phyloP scores from a whole-genome alignment of 371 early-diverging fungal genomes.

The Circinella umbellata region DNA sequence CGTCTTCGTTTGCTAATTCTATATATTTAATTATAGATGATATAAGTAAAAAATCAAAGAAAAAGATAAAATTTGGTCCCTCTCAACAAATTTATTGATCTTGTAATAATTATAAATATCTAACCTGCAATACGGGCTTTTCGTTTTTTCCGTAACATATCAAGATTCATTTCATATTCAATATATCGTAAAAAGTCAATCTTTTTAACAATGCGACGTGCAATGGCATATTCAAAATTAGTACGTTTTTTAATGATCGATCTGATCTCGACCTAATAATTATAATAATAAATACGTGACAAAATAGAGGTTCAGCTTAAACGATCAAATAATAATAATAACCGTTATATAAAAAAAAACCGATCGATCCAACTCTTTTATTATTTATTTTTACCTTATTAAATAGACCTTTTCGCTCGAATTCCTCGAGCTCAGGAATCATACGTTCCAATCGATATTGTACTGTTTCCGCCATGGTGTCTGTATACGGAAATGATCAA shows the following conservation, averaged over 20 bases:
- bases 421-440: conserved; percentile 92
- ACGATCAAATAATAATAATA: neutral
- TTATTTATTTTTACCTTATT: conserved; percentile 53
- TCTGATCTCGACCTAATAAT: conserved; percentile 76
- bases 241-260: conserved; percentile 88
- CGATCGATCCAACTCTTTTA: too few relatives aligned
- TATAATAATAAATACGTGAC: neutral
- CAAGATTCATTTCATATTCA: conserved; percentile 93
- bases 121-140: conserved; percentile 60
- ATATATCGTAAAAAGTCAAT: conserved; percentile 90
- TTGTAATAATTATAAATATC: neutral
- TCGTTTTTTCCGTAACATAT: conserved; percentile 82
- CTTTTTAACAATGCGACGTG: conserved; percentile 74
- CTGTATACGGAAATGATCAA: neutral
- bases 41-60: too few relatives aligned
- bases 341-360: neutral
- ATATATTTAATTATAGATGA: neutral
- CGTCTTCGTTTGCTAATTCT: conserved; percentile 11
- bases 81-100: too few relatives aligned
- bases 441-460: conserved; percentile 91
- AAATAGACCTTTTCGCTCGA: conserved; percentile 82
- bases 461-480: conserved; percentile 86
- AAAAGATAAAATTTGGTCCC: too few relatives aligned
- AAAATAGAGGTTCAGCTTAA: neutral
- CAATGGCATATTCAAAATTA: conserved; percentile 85